Percentiles rank a stretch among this genome's conserved stretches.
These are phyloP conservation scores for Boletales sp. DNA, from an alignment of 768 basidiomycete species.

Conservation along the genomic window DNA sequence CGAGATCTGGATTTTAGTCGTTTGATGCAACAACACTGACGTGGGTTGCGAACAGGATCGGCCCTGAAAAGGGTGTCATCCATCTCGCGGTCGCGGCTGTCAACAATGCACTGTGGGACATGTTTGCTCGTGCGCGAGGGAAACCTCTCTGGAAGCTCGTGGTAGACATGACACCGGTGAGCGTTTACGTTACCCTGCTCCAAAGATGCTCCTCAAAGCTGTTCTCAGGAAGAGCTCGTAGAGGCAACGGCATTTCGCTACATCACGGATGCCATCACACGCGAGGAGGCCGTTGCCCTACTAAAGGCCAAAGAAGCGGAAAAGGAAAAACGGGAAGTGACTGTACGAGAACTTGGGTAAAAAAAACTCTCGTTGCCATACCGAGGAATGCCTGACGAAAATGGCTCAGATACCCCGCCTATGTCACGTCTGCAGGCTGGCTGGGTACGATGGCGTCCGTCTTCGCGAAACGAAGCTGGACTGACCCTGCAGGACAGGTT, in stretches of 20 bases:
- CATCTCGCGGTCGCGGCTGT: slow-evolving; percentile 87
- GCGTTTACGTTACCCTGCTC: slow-evolving; percentile 4
- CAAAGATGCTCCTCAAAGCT: not conserved
- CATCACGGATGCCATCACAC: slow-evolving; percentile 90
- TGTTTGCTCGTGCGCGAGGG: slow-evolving; percentile 73
- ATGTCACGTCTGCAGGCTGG: slow-evolving; percentile 93
- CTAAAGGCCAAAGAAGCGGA: slow-evolving; percentile 72
- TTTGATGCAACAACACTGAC: not conserved
- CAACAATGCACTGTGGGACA: slow-evolving; percentile 92
- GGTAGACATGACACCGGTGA: slow-evolving; percentile 81
- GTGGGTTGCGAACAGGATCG: slow-evolving; percentile 54
- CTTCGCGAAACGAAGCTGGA: not conserved
- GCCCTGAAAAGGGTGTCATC: slow-evolving; percentile 94
- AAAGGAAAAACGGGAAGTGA: slow-evolving; percentile 76
- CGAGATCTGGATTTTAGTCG: not conserved
- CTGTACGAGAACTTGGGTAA: slow-evolving; percentile 67
- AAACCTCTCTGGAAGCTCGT: slow-evolving; percentile 96
- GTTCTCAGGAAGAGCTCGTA: slow-evolving; percentile 73
- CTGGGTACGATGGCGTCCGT: slow-evolving; percentile 45
- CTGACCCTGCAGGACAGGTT: slow-evolving; percentile 45
- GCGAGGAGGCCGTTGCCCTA: slow-evolving; percentile 82
- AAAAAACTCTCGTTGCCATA: slow-evolving; percentile 14
- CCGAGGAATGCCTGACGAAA: not conserved
- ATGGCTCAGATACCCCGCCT: slow-evolving; percentile 75
- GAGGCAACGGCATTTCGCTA: slow-evolving; percentile 78